Percentiles rank a stretch among this genome's conserved stretches.
Conservation (phyloP, 352 stramenopile genomes). For the Phytopythium delawarense region DNA sequence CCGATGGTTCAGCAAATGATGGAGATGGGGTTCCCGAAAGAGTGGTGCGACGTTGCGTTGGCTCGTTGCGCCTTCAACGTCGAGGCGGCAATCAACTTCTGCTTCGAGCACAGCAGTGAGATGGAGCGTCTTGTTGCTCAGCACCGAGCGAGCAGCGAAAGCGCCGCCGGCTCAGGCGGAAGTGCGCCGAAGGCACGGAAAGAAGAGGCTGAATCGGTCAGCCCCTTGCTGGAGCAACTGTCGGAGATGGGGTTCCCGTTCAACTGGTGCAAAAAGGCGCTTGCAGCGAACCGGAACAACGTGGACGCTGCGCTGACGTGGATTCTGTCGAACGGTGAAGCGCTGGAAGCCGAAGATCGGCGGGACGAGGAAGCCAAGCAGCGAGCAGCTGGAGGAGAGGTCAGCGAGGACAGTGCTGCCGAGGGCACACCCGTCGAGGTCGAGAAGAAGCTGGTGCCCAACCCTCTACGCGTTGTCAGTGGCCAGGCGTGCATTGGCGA, state of each 20-base stretch:
- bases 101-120: constrained; percentile 90
- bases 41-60: constrained; percentile 90
- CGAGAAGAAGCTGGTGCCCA: constrained; percentile 48
- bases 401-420: constrained; percentile 21
- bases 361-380: constrained; percentile 76
- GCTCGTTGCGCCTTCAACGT: constrained; percentile 85
- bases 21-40: constrained; percentile 91
- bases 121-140: constrained; percentile 87
- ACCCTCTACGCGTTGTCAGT: constrained; percentile 79
- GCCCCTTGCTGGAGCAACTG: constrained; percentile 79
- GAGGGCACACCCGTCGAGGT: constrained; percentile 19
- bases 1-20: constrained; percentile 91
- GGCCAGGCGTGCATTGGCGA: constrained; percentile 85
- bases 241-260: constrained; percentile 93
- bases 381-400: constrained; percentile 24
- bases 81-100: constrained; percentile 91
- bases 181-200: constrained; percentile 27
- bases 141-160: constrained; percentile 57
- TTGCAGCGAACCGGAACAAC: constrained; percentile 86
- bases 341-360: constrained; percentile 83
- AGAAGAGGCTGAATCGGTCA: constrained; percentile 61
- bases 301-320: constrained; percentile 90
- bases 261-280: constrained; percentile 90
- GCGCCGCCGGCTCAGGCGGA: constrained; percentile 13
- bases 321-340: constrained; percentile 91